Percentiles rank a stretch among this genome's conserved stretches.
phyloP scores from a whole-genome alignment of 1,284 basidiomycete genomes.

The Ganoderma multipileum region DNA sequence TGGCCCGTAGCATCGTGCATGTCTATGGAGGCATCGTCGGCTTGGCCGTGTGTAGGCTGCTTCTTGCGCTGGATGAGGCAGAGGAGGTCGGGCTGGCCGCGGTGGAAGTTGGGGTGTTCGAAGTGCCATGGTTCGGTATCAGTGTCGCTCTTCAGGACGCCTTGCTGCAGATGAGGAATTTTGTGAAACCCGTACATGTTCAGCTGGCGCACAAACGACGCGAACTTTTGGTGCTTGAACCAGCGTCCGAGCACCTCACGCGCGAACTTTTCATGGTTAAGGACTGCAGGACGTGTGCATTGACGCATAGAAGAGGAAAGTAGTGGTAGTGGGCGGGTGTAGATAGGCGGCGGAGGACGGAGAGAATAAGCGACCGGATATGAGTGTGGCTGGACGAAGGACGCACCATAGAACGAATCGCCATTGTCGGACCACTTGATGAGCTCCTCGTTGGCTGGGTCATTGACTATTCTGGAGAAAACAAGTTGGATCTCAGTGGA shows the following conservation, averaged over 20 bases:
- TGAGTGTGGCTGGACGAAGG: not conserved
- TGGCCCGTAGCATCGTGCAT: conserved; percentile 32
- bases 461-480: conserved; percentile 85
- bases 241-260: conserved; percentile 90
- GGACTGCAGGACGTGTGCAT: conserved; percentile 59
- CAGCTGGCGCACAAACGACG: conserved; percentile 93
- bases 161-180: conserved; percentile 95
- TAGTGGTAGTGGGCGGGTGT: not conserved
- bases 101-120: conserved; percentile 88
- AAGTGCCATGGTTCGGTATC: conserved; percentile 96
- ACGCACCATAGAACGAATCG: conserved; percentile 63
- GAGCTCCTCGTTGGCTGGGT: conserved; percentile 80
- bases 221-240: conserved; percentile 98
- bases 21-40: conserved; percentile 39
- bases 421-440: conserved; percentile 92
- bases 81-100: conserved; percentile 91
- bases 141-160: conserved; percentile 83
- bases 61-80: conserved; percentile 88
- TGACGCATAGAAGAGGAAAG: not conserved
- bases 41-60: conserved; percentile 43
- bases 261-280: conserved; percentile 93
- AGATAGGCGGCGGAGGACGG: not conserved
- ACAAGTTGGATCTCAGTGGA: conserved; percentile 11
- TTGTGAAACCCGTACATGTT: conserved; percentile 99
- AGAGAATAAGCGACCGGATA: conserved; percentile 14